A percentile compares a stretch with the other conserved stretches of the same genome.
Evolutionary conservation across 495 filamentous ascomycete genomes (phyloP).

Genomic region (Pseudomonodictys pantanalensis): DNA sequence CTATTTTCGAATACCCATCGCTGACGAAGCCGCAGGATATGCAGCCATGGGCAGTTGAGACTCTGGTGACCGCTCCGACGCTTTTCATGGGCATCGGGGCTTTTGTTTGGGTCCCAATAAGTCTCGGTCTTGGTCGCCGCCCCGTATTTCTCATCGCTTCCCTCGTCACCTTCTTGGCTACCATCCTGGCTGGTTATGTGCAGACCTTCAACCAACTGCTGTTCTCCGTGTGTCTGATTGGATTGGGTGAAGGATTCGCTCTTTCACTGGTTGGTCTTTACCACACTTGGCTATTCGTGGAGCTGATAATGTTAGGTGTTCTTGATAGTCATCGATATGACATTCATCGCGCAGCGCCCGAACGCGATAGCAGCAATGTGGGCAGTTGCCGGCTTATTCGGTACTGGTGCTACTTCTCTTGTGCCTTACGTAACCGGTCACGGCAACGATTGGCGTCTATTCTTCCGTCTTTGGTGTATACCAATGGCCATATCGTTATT

Average conservation of each 20-base stretch:
- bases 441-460: slow-evolving; percentile 13
- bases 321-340: slow-evolving; percentile 26
- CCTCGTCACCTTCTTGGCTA: neutral
- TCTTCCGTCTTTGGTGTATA: slow-evolving; percentile 12
- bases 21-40: neutral
- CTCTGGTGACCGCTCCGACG: slow-evolving; percentile 7
- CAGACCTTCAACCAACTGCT: slow-evolving; percentile 1
- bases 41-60: slow-evolving; percentile 8
- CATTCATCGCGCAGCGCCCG: slow-evolving; percentile 26
- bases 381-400: slow-evolving; percentile 10
- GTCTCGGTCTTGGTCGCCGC: slow-evolving; percentile 15
- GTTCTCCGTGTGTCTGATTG: slow-evolving; percentile 3
- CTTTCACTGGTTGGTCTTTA: slow-evolving; percentile 5
- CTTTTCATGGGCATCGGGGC: slow-evolving; percentile 24
- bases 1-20: neutral
- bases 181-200: slow-evolving; percentile 3
- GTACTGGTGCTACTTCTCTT: neutral
- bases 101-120: slow-evolving; percentile 22
- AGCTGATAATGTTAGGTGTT: neutral
- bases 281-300: neutral
- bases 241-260: slow-evolving; percentile 17
- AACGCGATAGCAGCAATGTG: slow-evolving; percentile 13
- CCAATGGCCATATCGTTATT: slow-evolving; percentile 6
- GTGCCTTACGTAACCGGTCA: slow-evolving; percentile 15
- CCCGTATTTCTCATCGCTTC: slow-evolving; percentile 13